Evolutionary conservation across 257 asterid genomes (phyloP).

Genomic region (Penstemon newberryi): DNA sequence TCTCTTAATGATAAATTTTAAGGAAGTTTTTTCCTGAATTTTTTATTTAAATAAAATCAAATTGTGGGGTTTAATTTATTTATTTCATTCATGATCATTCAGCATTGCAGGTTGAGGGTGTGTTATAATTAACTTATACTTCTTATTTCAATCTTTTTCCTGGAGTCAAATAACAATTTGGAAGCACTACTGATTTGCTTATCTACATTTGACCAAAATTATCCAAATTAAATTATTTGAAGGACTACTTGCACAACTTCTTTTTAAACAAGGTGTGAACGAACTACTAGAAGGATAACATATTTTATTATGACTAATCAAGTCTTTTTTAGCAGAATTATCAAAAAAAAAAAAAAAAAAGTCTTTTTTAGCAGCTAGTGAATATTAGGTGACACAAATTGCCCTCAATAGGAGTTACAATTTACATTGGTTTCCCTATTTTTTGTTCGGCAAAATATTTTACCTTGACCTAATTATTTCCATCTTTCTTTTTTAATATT

Average conservation of each 20-base stretch:
- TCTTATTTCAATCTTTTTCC: constrained; percentile 7
- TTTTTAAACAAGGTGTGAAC: constrained; percentile 29
- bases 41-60: neutral
- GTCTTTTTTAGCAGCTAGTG: constrained; percentile 14
- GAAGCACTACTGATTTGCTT: constrained; percentile 30
- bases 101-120: constrained; percentile 22
- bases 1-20: neutral
- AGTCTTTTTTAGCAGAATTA: constrained; percentile 7
- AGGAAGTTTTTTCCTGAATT: constrained; percentile 3
- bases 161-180: constrained; percentile 32
- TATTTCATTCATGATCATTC: neutral
- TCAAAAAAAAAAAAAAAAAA: too few species aligned
- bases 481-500: too few species aligned
- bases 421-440: too few species aligned
- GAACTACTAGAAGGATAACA: constrained; percentile 30
- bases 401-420: neutral
- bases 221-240: constrained; percentile 34
- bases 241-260: constrained; percentile 31
- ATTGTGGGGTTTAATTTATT: neutral
- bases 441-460: too few species aligned
- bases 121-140: neutral
- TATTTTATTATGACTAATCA: constrained; percentile 30
- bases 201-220: constrained; percentile 43
- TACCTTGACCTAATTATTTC: too few species aligned
- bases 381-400: constrained; percentile 22